Evolutionary conservation across 306 rosid genomes (phyloP).

Genomic region (Alnus rubra): DNA sequence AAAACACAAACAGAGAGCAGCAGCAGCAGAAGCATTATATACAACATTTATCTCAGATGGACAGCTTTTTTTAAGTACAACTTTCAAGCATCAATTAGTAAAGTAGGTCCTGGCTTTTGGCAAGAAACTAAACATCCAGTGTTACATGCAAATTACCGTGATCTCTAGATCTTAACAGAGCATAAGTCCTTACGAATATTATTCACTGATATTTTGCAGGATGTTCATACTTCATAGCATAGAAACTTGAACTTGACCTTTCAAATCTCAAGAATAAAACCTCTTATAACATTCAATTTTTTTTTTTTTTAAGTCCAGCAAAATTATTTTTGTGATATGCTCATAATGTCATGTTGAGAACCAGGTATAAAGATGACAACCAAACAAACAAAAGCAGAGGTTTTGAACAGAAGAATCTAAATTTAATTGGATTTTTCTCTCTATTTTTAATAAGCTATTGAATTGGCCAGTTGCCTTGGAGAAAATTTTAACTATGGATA

Average conservation of each 20-base stretch:
- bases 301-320: too few species aligned
- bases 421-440: neutral
- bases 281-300: neutral
- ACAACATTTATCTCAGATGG: neutral
- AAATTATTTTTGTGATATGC: neutral
- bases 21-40: constrained; percentile 18
- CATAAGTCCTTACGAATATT: neutral
- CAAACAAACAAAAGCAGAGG: neutral
- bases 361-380: constrained; percentile 1
- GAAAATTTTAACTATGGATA: too few species aligned
- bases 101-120: neutral
- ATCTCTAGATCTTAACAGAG: neutral
- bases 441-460: neutral
- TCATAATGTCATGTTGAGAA: neutral
- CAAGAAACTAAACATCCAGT: neutral
- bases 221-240: neutral
- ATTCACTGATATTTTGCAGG: neutral
- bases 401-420: neutral
- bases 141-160: neutral
- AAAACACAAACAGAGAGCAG: neutral
- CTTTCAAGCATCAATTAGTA: neutral
- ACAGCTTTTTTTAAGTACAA: neutral
- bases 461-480: neutral
- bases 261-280: neutral
- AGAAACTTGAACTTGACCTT: neutral